phyloP scores from a whole-genome alignment of 1,284 basidiomycete genomes.

The Trametes pubescens region DNA sequence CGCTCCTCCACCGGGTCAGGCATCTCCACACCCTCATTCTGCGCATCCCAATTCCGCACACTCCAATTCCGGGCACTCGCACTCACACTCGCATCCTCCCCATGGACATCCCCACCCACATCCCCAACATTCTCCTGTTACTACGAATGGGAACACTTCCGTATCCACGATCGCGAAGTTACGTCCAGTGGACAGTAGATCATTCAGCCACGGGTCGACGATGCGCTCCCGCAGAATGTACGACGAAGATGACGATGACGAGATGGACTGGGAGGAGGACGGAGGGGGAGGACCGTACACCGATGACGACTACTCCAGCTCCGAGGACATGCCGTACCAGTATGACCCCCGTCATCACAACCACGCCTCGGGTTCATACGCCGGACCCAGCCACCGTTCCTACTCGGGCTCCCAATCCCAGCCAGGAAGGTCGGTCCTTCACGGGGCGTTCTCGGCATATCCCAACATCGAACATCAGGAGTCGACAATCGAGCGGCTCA shows the following conservation, averaged over 20 bases:
- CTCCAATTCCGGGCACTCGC: constrained; percentile 6
- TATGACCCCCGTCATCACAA: constrained; percentile 50
- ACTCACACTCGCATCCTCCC: constrained; percentile 18
- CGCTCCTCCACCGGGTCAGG: constrained; percentile 8
- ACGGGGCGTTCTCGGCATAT: constrained; percentile 40
- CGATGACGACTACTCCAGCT: constrained; percentile 61
- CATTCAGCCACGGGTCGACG: constrained; percentile 39
- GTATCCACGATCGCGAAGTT: constrained; percentile 39
- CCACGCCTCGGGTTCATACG: constrained; percentile 40
- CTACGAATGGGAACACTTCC: constrained; percentile 17
- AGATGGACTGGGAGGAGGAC: constrained; percentile 39
- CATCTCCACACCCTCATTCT: constrained; percentile 13
- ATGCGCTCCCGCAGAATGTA: constrained; percentile 35
- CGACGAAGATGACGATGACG: constrained; percentile 44
- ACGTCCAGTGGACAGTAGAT: constrained; percentile 43
- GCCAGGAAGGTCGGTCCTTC: constrained; percentile 33
- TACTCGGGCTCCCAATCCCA: constrained; percentile 26
- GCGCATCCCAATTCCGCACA: constrained; percentile 13
- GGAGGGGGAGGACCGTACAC: constrained; percentile 29
- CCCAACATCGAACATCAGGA: constrained; percentile 33
- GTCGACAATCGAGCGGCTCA: constrained; percentile 60
- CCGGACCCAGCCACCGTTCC: constrained; percentile 32
- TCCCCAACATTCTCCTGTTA: constrained; percentile 17
- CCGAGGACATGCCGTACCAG: constrained; percentile 63
- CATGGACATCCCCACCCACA: constrained; percentile 17